A percentile compares a stretch with the other conserved stretches of the same genome.
These are phyloP conservation scores for Kandelia obovata DNA, from an alignment of 345 rosid species.

Conservation along the genomic window DNA sequence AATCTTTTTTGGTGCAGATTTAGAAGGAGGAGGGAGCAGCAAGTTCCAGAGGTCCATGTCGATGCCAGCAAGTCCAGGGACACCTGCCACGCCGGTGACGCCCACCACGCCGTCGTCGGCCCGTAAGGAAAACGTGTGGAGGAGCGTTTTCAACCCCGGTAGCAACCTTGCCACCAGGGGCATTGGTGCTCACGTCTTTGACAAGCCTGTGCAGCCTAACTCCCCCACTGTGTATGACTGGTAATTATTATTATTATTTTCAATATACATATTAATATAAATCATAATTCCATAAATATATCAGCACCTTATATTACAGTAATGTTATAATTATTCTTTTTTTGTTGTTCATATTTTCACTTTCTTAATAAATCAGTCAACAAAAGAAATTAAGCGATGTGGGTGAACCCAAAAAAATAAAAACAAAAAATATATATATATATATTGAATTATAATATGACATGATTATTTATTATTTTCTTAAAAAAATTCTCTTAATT, in stretches of 20 bases:
- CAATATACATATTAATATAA: no score
- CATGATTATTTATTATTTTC: no score
- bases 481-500: no score
- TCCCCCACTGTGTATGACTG: constrained; percentile 96
- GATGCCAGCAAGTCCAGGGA: constrained; percentile 56
- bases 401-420: no score
- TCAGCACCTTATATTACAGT: no score
- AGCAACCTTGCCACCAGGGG: constrained; percentile 81
- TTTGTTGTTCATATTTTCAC: no score
- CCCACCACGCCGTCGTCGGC: constrained; percentile 59
- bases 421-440: no score
- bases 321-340: no score
- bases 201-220: constrained; percentile 71
- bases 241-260: constrained; percentile 24
- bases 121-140: constrained; percentile 87
- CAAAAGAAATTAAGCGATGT: no score
- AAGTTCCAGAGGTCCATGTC: constrained; percentile 53
- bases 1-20: constrained; percentile 1
- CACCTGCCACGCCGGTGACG: constrained; percentile 65
- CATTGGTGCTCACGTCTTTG: constrained; percentile 60
- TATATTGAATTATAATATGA: no score
- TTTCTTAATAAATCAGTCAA: no score
- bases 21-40: constrained; percentile 43
- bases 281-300: background rate
- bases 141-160: constrained; percentile 95